Conservation (phyloP, 208 protist species). For the Trypanosomatidae sp. region DNA sequence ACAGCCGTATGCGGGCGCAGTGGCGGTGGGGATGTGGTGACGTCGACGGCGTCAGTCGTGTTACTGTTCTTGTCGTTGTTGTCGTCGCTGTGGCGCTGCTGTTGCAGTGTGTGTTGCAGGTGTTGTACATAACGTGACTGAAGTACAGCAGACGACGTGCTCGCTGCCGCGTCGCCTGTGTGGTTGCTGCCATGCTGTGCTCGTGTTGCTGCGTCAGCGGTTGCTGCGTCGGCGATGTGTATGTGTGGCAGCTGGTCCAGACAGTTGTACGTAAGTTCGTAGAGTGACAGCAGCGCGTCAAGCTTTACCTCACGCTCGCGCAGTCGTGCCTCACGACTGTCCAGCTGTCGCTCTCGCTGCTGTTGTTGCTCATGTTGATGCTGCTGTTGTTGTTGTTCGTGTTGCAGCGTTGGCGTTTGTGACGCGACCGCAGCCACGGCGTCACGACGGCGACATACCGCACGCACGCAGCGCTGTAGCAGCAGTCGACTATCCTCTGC, state of each 20-base stretch:
- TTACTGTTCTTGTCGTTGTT: background rate
- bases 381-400: background rate
- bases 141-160: background rate
- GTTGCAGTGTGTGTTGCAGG: background rate
- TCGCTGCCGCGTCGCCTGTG: background rate
- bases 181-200: background rate
- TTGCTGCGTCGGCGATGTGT: too few species aligned
- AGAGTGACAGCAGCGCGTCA: constrained; percentile 46
- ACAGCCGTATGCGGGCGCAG: too few species aligned
- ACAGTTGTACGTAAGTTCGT: constrained; percentile 64
- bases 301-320: constrained; percentile 56
- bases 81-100: background rate
- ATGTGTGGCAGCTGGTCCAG: constrained; percentile 38
- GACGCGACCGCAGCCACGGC: too few species aligned
- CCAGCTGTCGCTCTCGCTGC: constrained; percentile 11
- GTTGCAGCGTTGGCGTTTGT: too few species aligned
- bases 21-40: too few species aligned
- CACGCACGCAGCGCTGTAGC: background rate
- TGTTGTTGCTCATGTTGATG: background rate
- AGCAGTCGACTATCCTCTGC: constrained; percentile 19
- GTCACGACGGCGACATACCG: constrained; percentile 2
- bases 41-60: too few species aligned
- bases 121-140: background rate
- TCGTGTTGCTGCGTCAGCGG: too few species aligned
- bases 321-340: constrained; percentile 20